Evolutionary conservation across 139 green algal genomes (phyloP), one percentile per base, ranked within the genome.

Genomic region (Deuterostichococcus epilithicus): DNA sequence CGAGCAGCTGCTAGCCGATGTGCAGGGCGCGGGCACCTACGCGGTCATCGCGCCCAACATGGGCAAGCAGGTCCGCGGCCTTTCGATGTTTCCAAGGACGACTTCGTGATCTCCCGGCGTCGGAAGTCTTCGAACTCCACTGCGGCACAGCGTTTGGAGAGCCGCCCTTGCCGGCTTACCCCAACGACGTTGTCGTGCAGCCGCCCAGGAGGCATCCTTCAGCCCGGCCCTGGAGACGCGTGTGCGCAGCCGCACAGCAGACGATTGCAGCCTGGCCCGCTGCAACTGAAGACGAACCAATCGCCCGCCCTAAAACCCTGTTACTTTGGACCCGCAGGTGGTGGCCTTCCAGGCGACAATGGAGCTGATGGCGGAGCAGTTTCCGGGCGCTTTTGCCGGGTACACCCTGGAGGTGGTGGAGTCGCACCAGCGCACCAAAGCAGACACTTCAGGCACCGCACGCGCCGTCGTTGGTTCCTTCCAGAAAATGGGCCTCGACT

Each of bases 11-110:
- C 36, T 86, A 34, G 68, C 78, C 28, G 82, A 89, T 44, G 90
- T 94, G 8, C 25, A 85, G 32, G 81, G 73, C 1, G 77, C 87
- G 3, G 87, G 83, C 22, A 59, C 85, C 25, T 97, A 96, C 79
- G 95, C 95, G 8, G 95, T 99, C 1, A 97, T 99, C 45, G 96
- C 96, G 5, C 94, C 96, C 20, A 93, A 99, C 75, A 99, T 99
- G 96, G 96, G 96, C 70, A 99, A 99, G 89, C 96, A 98, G 86
- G 90, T 86, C 42, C 26, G 76, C 39, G 26, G 47, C 1, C 18
- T 13, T 60, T 60, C 13, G 45, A 13, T 60, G 13, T 18, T 13
- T 60, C 15, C 45, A 60, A 18, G 13, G 18, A 18, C 15, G 45
- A 60, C 45, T n/a, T n/a, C n/a, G n/a, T n/a, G n/a, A n/a, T n/a